A percentile compares a stretch with the other conserved stretches of the same genome.
Conservation (phyloP, 805 yeast genomes). For the Candida suzukii region DNA sequence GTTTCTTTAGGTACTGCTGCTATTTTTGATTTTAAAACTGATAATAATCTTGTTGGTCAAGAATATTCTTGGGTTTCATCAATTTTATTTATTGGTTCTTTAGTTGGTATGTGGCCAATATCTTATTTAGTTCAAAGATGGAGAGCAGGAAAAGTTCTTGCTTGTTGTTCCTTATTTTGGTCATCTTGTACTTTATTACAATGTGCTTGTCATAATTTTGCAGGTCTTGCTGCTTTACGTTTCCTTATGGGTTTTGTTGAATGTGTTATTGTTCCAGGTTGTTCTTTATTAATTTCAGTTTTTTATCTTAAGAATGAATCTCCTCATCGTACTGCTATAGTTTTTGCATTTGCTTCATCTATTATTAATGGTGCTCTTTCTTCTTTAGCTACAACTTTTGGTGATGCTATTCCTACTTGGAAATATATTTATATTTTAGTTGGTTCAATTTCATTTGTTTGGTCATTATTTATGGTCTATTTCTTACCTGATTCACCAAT, state of each 20-base stretch:
- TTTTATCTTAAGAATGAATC: conserved; percentile 44
- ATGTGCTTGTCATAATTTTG: conserved; percentile 34
- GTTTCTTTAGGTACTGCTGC: conserved; percentile 20
- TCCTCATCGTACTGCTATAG: conserved; percentile 34
- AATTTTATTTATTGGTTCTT: conserved; percentile 42
- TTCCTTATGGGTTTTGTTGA: conserved; percentile 46
- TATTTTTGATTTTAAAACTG: conserved; percentile 35
- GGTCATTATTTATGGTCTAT: neutral
- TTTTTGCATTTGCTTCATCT: conserved; percentile 36
- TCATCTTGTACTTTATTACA: conserved; percentile 34
- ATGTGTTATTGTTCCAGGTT: conserved; percentile 46
- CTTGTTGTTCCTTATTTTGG: conserved; percentile 33
- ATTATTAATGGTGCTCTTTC: conserved; percentile 18
- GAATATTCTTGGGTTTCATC: conserved; percentile 45
- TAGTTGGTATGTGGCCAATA: conserved; percentile 35
- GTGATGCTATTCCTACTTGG: conserved; percentile 27
- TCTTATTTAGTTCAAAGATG: conserved; percentile 33
- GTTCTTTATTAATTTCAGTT: conserved; percentile 42
- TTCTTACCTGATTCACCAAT: conserved; percentile 48
- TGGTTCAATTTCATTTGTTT: conserved; percentile 27
- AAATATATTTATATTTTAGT: conserved; percentile 32
- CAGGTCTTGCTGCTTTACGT: conserved; percentile 36
- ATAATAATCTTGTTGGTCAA: conserved; percentile 36
- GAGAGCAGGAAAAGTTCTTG: conserved; percentile 31
- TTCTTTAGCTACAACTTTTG: conserved; percentile 26